phyloP scores from a whole-genome alignment of 257 asterid species.

The Nicotiana otophora region DNA sequence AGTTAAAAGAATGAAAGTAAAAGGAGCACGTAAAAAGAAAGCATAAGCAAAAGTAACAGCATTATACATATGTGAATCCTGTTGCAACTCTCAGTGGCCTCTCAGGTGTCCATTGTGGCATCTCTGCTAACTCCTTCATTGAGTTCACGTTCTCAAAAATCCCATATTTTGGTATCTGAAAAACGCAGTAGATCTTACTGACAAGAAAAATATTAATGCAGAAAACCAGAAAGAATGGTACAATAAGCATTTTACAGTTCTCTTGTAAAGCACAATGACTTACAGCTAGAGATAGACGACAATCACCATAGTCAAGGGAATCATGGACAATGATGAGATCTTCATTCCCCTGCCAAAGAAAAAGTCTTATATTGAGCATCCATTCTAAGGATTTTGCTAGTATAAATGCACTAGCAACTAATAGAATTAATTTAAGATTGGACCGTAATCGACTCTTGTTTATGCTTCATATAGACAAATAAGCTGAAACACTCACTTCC shows the following conservation, averaged over 20 bases:
- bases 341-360: conserved; percentile 60
- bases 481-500: background rate
- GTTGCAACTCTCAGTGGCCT: conserved; percentile 97
- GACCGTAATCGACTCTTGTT: background rate
- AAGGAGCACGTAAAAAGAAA: background rate
- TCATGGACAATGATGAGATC: conserved; percentile 93
- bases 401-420: background rate
- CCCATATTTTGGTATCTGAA: conserved; percentile 93
- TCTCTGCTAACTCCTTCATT: conserved; percentile 71
- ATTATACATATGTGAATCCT: conserved; percentile 80
- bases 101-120: conserved; percentile 96
- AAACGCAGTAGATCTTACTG: conserved; percentile 6
- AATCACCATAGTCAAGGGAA: conserved; percentile 87
- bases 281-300: conserved; percentile 89
- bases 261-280: conserved; percentile 19
- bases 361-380: conserved; percentile 14
- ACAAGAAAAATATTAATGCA: conserved; percentile 1
- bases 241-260: background rate
- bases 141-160: conserved; percentile 90
- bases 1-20: background rate
- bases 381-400: background rate
- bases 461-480: background rate
- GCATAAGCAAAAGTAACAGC: background rate
- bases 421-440: background rate
- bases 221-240: background rate